Conservation (phyloP, 1,284 basidiomycete species). For the Naganishia albida region DNA sequence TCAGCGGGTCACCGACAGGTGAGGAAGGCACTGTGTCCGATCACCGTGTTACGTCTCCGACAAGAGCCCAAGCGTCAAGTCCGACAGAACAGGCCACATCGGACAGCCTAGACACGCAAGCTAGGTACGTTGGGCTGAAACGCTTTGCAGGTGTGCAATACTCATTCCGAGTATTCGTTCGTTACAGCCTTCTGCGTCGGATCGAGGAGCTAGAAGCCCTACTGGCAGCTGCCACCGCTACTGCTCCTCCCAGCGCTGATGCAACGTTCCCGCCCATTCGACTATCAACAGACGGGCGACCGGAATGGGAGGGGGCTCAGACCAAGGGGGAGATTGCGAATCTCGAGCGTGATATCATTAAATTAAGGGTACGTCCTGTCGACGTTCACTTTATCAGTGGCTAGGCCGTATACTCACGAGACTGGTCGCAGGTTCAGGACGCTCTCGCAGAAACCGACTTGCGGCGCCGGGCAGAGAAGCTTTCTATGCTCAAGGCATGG, state of each 20-base stretch:
- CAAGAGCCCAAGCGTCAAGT: not conserved
- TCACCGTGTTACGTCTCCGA: not conserved
- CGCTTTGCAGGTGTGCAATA: no score
- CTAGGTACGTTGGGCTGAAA: not conserved
- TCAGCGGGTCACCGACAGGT: not conserved
- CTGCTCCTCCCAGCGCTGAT: not conserved
- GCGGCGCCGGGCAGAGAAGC: constrained; percentile 72
- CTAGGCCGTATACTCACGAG: not conserved
- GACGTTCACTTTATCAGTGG: no score
- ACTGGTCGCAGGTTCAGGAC: constrained; percentile 31
- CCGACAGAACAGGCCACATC: not conserved
- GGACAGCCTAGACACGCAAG: not conserved
- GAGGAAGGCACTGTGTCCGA: not conserved
- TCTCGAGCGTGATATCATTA: constrained; percentile 67
- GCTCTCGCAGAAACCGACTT: constrained; percentile 60
- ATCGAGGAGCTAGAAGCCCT: constrained; percentile 4
- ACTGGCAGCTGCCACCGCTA: not conserved
- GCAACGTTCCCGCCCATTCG: not conserved
- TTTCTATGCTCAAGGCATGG: constrained; percentile 73
- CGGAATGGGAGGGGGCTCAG: not conserved
- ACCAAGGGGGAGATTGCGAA: constrained; percentile 58
- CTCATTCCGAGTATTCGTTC: not conserved
- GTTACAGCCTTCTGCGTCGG: not conserved
- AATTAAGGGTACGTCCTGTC: constrained; percentile 60
- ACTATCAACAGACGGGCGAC: not conserved